Conservation (phyloP, 2,329 filamentous ascomycete species). For the Arthrinium puccinioides region DNA sequence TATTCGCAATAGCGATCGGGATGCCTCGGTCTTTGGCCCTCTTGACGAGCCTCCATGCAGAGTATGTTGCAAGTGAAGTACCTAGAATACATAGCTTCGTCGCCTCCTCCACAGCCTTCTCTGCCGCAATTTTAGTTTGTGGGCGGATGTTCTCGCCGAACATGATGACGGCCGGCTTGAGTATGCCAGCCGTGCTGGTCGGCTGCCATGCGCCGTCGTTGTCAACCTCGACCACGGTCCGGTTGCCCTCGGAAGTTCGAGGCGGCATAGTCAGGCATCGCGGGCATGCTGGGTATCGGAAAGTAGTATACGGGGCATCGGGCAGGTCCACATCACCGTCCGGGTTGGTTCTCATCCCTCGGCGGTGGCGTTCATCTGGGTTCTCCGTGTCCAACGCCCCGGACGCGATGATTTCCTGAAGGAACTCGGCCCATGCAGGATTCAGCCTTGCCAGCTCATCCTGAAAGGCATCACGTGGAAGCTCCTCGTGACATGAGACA, state of each 20-base stretch:
- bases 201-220: constrained; percentile 70
- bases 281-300: constrained; percentile 86
- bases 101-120: constrained; percentile 71
- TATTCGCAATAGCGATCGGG: constrained; percentile 80
- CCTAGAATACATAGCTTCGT: constrained; percentile 73
- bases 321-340: constrained; percentile 93
- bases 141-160: constrained; percentile 82
- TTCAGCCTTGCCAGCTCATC: constrained; percentile 69
- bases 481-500: constrained; percentile 66
- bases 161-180: constrained; percentile 94
- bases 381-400: constrained; percentile 76
- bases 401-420: constrained; percentile 61
- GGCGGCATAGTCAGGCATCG: constrained; percentile 64
- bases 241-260: constrained; percentile 43
- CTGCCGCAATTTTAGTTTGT: constrained; percentile 66
- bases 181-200: constrained; percentile 62
- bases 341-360: constrained; percentile 77
- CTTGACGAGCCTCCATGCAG: constrained; percentile 84
- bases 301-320: constrained; percentile 78
- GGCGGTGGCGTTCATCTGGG: constrained; percentile 57
- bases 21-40: constrained; percentile 74
- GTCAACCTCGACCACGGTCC: constrained; percentile 61
- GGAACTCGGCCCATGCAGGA: constrained; percentile 74
- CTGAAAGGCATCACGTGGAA: constrained; percentile 70
- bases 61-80: constrained; percentile 90